Conservation (phyloP, 2,329 filamentous ascomycete species). For the Tolypocladium album region DNA sequence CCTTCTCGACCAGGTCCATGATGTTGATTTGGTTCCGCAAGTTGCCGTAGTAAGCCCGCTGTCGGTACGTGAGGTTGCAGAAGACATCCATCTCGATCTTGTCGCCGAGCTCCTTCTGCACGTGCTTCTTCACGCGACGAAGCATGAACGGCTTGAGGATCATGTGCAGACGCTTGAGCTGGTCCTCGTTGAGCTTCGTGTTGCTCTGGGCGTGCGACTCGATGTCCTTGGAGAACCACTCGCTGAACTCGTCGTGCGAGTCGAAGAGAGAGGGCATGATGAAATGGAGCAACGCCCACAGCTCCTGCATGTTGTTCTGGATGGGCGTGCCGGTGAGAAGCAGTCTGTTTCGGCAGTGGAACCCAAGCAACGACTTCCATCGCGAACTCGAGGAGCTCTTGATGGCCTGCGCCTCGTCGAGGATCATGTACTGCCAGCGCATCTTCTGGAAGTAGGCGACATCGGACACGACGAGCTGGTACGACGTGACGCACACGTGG, state of each 20-base stretch:
- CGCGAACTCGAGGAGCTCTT: conserved; percentile 94
- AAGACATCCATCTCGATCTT: conserved; percentile 96
- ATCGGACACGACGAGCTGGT: conserved; percentile 93
- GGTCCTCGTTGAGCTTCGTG: conserved; percentile 98
- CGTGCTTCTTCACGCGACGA: conserved; percentile 98
- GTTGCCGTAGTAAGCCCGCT: conserved; percentile 86
- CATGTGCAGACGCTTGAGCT: conserved; percentile 94
- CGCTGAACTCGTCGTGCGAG: conserved; percentile 84
- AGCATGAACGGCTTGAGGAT: conserved; percentile 99
- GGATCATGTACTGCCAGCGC: conserved; percentile 99
- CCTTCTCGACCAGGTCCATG: conserved; percentile 97
- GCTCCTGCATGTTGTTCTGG: conserved; percentile 99
- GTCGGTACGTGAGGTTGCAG: conserved; percentile 92
- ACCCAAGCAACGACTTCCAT: conserved; percentile 91
- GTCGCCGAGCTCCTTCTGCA: conserved; percentile 96
- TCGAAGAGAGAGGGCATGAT: conserved; percentile 99
- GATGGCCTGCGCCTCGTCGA: conserved; percentile 97
- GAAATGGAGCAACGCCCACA: conserved; percentile 96
- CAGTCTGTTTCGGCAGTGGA: conserved; percentile 90
- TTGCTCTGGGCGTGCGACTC: conserved; percentile 98
- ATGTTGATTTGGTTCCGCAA: conserved; percentile 96
- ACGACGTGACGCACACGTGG: conserved; percentile 93
- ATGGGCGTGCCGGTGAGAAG: conserved; percentile 94
- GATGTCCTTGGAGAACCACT: conserved; percentile 93
- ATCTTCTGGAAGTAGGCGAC: conserved; percentile 98